Conservation (phyloP, 192 early-diverging fungal genomes). For the Thamnidium elegans region DNA sequence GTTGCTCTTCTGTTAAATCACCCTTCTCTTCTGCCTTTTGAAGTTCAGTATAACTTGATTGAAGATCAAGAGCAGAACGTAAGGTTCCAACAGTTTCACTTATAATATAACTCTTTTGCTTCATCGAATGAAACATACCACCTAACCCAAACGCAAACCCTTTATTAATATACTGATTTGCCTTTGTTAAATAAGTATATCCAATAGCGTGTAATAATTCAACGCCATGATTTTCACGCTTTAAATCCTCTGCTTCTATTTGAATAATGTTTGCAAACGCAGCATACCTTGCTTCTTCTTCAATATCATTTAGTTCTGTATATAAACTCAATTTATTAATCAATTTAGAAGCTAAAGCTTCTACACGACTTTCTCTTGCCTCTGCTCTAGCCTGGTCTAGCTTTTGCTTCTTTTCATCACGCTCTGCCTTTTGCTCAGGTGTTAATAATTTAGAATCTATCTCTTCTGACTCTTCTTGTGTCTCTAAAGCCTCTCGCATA, state of each 20-base stretch:
- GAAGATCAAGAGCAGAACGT: conserved; percentile 89
- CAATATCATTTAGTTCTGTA: conserved; percentile 42
- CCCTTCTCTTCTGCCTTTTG: conserved; percentile 88
- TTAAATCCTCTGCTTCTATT: conserved; percentile 84
- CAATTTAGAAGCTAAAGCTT: conserved; percentile 68
- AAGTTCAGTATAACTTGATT: conserved; percentile 85
- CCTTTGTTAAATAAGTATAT: conserved; percentile 86
- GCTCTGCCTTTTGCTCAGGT: conserved; percentile 57
- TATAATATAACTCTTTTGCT: conserved; percentile 91
- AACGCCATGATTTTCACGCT: conserved; percentile 89
- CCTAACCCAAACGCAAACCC: conserved; percentile 71
- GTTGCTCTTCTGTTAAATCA: conserved; percentile 57
- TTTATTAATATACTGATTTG: conserved; percentile 76
- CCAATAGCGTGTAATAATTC: conserved; percentile 94
- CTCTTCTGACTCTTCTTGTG: conserved; percentile 46
- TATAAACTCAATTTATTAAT: conserved; percentile 77
- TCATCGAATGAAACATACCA: conserved; percentile 65
- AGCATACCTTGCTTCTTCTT: conserved; percentile 32
- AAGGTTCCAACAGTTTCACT: conserved; percentile 89
- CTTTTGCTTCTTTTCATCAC: conserved; percentile 52
- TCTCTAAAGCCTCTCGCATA: conserved; percentile 75
- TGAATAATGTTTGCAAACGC: conserved; percentile 69
- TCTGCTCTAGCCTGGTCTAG: conserved; percentile 59
- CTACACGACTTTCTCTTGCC: conserved; percentile 60
- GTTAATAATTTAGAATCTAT: conserved; percentile 20